Evolutionary conservation across 2,329 filamentous ascomycete species (phyloP), one percentile per base, ranked within the genome.

Genomic region (Sporothrix euskadiensis): DNA sequence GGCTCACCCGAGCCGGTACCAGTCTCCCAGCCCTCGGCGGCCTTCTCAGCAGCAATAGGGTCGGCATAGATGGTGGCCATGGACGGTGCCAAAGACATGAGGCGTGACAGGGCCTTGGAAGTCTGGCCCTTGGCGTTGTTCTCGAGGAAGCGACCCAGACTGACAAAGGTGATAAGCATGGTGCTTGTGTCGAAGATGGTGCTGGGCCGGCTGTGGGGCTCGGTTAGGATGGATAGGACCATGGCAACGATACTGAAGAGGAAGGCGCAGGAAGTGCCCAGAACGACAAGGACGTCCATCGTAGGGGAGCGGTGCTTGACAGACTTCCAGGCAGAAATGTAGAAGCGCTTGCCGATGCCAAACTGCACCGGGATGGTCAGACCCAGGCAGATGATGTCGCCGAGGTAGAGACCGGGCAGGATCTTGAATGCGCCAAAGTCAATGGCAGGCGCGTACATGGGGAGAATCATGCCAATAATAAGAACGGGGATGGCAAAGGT

Each of bases 161-260:
- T 94, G 81, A 98, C 94, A 80, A 99, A 98, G 0, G 94, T 97
- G 81, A 99, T 94, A 70, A 99, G 87, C 96, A 98, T 99, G 30
- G 94, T 97, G 82, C 94, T 98, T 0, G 96, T 99, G 80, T 99
- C 96, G 78, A 99, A 99, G 19, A 98, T 92, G 1, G 94, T 98
- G 76, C 89, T 91, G 0, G 96, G 96, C 66, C 93, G 89, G 2
- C 87, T 88, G 80, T 98, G 94, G 7, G 94, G 92, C 30, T 89
- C 84, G n/a, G 88, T 85, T 16, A 92, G 77, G 26, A 98, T 81
- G 0, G 94, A 97, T 19, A 98, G 90, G 4, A 91, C 72, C 94
- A 99, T 98, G 19, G 94, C 89, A 66, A 93, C 89, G 77, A 94
- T 84, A 81, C 95, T 98, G 83, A 98, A 99, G 82, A 97, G 96